Base-by-base conservation (phyloP, 2,329 filamentous ascomycete species). In the Botryotinia globosa region DNA sequence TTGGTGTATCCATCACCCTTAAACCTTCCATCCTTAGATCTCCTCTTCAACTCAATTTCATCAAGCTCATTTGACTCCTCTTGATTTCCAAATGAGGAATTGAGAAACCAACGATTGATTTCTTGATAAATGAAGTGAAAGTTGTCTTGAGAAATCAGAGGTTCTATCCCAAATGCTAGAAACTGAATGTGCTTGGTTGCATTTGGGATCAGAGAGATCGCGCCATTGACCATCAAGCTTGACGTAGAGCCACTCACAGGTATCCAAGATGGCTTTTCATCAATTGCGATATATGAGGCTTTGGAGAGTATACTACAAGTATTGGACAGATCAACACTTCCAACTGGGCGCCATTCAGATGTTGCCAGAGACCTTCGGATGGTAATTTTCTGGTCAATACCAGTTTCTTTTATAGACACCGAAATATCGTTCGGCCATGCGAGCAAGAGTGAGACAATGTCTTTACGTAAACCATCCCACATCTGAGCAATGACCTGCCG, bases 131-230 rank as follows among this genome's bases (percentile, higher is more conserved):
- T 81, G 10, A 92, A 81, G 73, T 91, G 92, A 4, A 88, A 85
- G 0, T 86, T 87, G 65, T 83, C 82, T 6, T 86, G 84, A 37
- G 87, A 83, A 1, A 83, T 80, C 2, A 97, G 77, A 0, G 94
- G 93, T 14, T 86, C 83, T 12, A 94, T 87, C 0, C 93, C 94
- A 39, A 97, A 82, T 7, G 92, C 93, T 34, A 98, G 87, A 79
- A 97, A 97, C 77, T 98, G 95, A 2, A 89, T 83, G 32, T 88
- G 87, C 75, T 90, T 94, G 0, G 88, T 92, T 0, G 94, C 91
- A 29, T 88, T 87, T 0, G 94, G 93, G 1, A 85, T 81, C 1
- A 91, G 84, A 4, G 90, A 97, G 25, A 98, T 89, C 51, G 89
- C 89, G 2, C 93, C 94, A 73, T 85, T 85, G 39, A 98, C 84